phyloP scores from a whole-genome alignment of 257 asterid species.

The Striga asiatica region DNA sequence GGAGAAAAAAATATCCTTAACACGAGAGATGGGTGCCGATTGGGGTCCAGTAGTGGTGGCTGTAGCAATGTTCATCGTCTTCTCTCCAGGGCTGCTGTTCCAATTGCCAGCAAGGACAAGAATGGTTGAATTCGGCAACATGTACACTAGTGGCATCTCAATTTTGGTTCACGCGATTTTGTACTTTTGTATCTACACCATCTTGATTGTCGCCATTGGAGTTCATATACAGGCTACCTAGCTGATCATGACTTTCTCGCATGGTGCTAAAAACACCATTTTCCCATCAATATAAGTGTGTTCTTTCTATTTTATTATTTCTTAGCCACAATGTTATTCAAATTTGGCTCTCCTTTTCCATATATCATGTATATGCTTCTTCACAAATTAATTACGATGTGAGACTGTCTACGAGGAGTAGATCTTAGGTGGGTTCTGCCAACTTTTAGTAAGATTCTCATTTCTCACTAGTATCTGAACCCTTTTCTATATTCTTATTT shows the following conservation, averaged over 20 bases:
- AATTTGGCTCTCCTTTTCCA: too few relatives aligned
- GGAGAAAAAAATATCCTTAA: too few relatives aligned
- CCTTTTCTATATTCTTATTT: conserved; percentile 15
- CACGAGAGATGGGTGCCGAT: conserved; percentile 28
- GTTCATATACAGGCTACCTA: conserved; percentile 50
- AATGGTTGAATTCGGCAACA: conserved; percentile 76
- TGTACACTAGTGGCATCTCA: conserved; percentile 86
- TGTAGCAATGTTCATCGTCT: conserved; percentile 72
- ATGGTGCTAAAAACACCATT: too few relatives aligned
- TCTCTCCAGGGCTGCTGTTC: conserved; percentile 83
- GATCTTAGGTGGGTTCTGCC: too few relatives aligned
- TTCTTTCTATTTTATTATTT: too few relatives aligned
- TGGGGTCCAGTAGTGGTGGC: conserved; percentile 98
- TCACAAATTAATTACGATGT: too few relatives aligned
- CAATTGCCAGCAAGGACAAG: conserved; percentile 79
- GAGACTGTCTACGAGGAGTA: too few relatives aligned
- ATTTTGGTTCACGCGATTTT: conserved; percentile 69
- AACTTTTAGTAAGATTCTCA: conserved; percentile 21
- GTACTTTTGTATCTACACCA: conserved; percentile 76
- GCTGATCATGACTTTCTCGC: too few relatives aligned
- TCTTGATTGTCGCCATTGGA: conserved; percentile 72
- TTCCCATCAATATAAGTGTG: too few relatives aligned
- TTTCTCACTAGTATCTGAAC: too few relatives aligned
- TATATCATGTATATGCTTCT: too few relatives aligned
- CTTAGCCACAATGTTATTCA: too few relatives aligned